Base-by-base conservation (phyloP, 1,284 basidiomycete species). In the Anthracocystis walkeri region DNA sequence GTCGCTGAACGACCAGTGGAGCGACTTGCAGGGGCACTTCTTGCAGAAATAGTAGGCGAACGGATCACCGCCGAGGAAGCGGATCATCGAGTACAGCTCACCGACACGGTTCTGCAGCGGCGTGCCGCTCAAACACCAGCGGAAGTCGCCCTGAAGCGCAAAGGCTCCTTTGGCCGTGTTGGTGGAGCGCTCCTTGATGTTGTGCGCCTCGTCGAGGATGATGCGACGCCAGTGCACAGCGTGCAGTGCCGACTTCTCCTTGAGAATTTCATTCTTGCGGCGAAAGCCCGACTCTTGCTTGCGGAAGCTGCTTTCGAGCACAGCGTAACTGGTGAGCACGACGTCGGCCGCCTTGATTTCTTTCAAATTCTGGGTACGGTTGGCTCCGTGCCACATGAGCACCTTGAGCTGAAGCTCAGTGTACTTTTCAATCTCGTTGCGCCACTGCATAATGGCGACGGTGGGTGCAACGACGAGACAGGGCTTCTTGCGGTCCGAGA, bases 111-210 rank as follows among this genome's bases (percentile, higher is more conserved):
- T 86, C 86, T 98, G 86, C 41, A 86, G 76, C 0, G 94, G 95
- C n/a, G 95, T 97, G n/a, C 96, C 97, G 27, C 95, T 97, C 33
- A 99, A 88, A 86, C 97, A 99, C 97, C 97, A 99, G 71, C 91
- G 90, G 78, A 90, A 94, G 65, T 90, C 90, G 61, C 92, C 90
- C 56, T 92, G 86, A 5, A 99, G 88, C 56, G 94, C 93, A 84
- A 99, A 99, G 0, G 94, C 90, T 11, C 94, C 95, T 86, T 97
- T 98, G 2, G 97, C 95, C 0, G 96, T 98, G 83, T 97, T 98
- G 1, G 94, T 96, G 1, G 91, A 87, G 16, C 97, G 90, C 84
- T 99, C 96, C 85, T 87, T 87, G 72, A 86, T 99, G 84, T 97
- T 97, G 86, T 99, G 97, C 7, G 96, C 96, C 87, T 99, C 97